Evolutionary conservation across 2,329 filamentous ascomycete genomes (phyloP).

Genomic region (Colletotrichum musae): DNA sequence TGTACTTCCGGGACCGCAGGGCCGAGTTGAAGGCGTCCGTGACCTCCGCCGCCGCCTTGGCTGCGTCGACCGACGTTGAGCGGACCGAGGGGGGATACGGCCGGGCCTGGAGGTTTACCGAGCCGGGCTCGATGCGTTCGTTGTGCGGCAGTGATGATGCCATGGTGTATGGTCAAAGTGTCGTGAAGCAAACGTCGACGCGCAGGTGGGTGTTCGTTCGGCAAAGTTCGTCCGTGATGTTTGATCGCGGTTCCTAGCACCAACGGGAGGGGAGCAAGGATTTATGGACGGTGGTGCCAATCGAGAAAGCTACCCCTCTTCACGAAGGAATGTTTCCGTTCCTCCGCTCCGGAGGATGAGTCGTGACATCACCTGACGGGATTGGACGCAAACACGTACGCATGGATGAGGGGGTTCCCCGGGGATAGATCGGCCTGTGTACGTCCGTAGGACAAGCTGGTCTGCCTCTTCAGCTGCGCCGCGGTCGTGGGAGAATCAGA

Average conservation of each 20-base stretch:
- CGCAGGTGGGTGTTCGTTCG: too few species aligned
- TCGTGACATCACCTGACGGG: conserved; percentile 36
- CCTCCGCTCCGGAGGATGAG: conserved; percentile 21
- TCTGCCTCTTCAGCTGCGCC: background rate
- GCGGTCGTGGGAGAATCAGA: background rate
- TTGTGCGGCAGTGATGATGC: conserved; percentile 12
- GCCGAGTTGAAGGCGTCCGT: conserved; percentile 58
- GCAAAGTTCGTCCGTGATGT: background rate
- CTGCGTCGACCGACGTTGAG: conserved; percentile 50
- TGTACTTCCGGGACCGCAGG: conserved; percentile 53
- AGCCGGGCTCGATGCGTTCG: conserved; percentile 58
- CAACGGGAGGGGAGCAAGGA: background rate
- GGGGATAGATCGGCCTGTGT: conserved; percentile 33
- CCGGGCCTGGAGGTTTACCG: conserved; percentile 66
- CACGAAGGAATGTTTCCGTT: conserved; percentile 7
- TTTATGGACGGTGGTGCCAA: conserved; percentile 7
- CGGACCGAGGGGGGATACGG: conserved; percentile 54
- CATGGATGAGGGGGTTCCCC: conserved; percentile 19
- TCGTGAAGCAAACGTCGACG: background rate
- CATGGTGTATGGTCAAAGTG: conserved; percentile 14
- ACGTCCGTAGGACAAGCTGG: conserved; percentile 3
- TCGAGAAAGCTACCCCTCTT: background rate
- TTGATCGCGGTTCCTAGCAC: background rate
- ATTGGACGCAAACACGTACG: conserved; percentile 2
- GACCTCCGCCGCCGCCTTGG: conserved; percentile 54